Percentiles rank a stretch among this genome's conserved stretches.
Evolutionary conservation across 78 protist genomes (phyloP).

Genomic region (Thecamonas trahens): DNA sequence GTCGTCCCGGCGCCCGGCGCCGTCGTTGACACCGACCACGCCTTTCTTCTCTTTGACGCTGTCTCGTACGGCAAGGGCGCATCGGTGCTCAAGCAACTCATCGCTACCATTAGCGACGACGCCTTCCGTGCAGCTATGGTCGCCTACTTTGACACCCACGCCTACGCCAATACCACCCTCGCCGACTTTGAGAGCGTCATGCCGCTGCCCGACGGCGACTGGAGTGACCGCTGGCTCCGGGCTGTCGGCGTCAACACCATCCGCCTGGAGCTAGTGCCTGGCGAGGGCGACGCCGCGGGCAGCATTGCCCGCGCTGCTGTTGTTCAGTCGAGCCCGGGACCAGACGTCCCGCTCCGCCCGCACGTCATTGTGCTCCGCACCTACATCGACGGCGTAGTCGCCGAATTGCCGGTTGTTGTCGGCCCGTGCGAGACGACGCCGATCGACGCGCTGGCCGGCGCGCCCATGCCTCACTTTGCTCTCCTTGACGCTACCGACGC

Average conservation of each 20-base stretch:
- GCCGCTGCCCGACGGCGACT: neutral
- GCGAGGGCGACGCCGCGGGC: too few species aligned
- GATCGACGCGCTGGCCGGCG: too few species aligned
- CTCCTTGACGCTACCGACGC: neutral
- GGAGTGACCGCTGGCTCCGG: neutral
- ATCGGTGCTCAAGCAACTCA: conserved; percentile 2
- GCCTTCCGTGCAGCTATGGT: conserved; percentile 16
- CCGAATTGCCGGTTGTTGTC: too few species aligned
- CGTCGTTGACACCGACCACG: neutral
- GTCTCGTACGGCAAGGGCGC: conserved; percentile 41
- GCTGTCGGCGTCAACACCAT: neutral
- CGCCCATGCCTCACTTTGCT: neutral
- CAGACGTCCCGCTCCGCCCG: neutral
- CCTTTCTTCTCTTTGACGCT: conserved; percentile 11
- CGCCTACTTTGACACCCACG: conserved; percentile 7
- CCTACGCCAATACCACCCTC: neutral
- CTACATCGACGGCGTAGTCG: too few species aligned
- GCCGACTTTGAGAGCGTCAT: neutral
- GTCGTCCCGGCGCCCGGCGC: conserved; percentile 13
- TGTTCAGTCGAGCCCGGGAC: neutral
- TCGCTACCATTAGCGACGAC: neutral
- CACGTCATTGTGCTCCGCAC: too few species aligned
- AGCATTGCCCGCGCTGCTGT: neutral
- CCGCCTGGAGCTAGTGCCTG: neutral
- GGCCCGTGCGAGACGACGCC: too few species aligned